Base-by-base conservation (phyloP, 495 filamentous ascomycete species). In the Hypoxylon fragiforme region DNA sequence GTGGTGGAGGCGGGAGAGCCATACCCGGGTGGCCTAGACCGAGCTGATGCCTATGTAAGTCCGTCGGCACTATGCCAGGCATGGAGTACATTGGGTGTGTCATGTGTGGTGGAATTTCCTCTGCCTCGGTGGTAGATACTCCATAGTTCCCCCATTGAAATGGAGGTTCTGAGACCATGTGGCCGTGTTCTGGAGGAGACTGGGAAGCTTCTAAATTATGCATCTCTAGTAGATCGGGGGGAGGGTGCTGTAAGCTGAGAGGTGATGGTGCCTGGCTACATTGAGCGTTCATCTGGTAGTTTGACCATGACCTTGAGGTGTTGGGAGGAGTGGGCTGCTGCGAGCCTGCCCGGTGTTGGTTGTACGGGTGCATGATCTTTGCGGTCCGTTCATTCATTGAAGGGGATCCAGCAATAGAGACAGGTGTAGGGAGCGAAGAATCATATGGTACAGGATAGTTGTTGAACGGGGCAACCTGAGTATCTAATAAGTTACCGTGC, bases 311-410 rank as follows among this genome's bases (percentile, higher is more conserved):
- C 20, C 67, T 69, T 38, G 73, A 73, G 5, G 73, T 69, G 40
- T 61, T 63, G 22, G 75, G 75, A 40, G 76, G 75, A 3, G 76
- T 77, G 14, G 68, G 74, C 26, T 68, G 66, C 43, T 76, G 73
- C 8, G 73, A 57, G 38, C 20, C 30, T 19, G 14, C 66, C 58
- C 40, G 69, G 44, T 50, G 70, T 47, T 54, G 72, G 64, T 15
- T 66, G 51, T 74, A 75, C 4, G 62, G 34, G 24, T 66, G 62
- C 57, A 66, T 54, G 6, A 67, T 54, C 53, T 76, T 77, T 12
- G 64, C 22, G 14, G 66, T 49, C 49, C 70, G 70, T 44, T 74
- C 71, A 45, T 65, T 65, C 44, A 75, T 52, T 38, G 70, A 70
- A 26, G 76, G 76, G 24, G 73, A 77, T 30, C 66, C 73, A 41